Evolutionary conservation across 768 basidiomycete genomes (phyloP).

Genomic region (Ramaria sp.): DNA sequence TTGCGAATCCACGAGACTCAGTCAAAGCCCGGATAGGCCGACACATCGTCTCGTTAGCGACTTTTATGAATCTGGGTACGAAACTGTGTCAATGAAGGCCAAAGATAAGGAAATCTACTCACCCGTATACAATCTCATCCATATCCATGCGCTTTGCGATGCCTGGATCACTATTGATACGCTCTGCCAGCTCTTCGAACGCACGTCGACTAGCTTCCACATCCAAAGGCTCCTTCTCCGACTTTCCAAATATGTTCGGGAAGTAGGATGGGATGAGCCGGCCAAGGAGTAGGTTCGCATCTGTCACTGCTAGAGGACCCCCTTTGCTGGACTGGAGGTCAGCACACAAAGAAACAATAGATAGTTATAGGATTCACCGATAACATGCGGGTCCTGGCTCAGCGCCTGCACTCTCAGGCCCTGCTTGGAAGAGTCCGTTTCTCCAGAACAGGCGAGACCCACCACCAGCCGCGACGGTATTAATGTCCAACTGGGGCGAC

Average conservation of each 20-base stretch:
- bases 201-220: slow-evolving; percentile 51
- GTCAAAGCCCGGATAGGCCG: slow-evolving; percentile 86
- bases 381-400: slow-evolving; percentile 92
- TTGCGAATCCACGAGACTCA: slow-evolving; percentile 80
- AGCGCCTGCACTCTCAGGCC: slow-evolving; percentile 89
- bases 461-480: slow-evolving; percentile 92
- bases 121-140: slow-evolving; percentile 89
- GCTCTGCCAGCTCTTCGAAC: slow-evolving; percentile 56
- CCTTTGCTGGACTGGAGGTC: slow-evolving; percentile 51
- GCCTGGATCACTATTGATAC: slow-evolving; percentile 53
- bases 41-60: slow-evolving; percentile 95
- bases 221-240: slow-evolving; percentile 78
- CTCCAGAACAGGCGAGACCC: slow-evolving; percentile 83
- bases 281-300: slow-evolving; percentile 86
- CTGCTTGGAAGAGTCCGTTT: slow-evolving; percentile 84
- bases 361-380: slow-evolving; percentile 33
- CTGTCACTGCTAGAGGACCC: slow-evolving; percentile 84
- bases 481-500: slow-evolving; percentile 89
- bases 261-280: slow-evolving; percentile 84
- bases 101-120: slow-evolving; percentile 14
- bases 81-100: background rate
- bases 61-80: slow-evolving; percentile 70
- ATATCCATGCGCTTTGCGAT: slow-evolving; percentile 35
- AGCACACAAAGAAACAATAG: background rate
- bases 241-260: slow-evolving; percentile 90